A percentile compares a stretch with the other conserved stretches of the same genome.
Conservation (phyloP, 2,329 filamentous ascomycete genomes). For the Beauveria brongniartii region DNA sequence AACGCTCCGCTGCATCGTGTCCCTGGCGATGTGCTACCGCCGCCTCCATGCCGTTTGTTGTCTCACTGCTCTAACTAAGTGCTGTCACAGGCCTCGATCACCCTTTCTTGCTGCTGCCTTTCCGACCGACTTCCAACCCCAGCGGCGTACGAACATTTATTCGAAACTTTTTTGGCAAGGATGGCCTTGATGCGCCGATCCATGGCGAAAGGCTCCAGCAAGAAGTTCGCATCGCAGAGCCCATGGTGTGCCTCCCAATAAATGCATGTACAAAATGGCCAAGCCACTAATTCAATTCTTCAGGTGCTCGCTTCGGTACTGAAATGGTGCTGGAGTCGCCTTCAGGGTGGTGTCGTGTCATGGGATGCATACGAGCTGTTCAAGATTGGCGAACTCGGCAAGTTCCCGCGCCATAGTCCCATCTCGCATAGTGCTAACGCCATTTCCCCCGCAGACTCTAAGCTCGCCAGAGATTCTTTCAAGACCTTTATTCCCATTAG, state of each 20-base stretch:
- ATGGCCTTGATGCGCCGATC: conserved; percentile 55
- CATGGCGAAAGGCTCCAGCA: conserved; percentile 66
- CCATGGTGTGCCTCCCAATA: conserved; percentile 56
- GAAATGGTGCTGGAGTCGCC: conserved; percentile 97
- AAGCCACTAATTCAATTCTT: conserved; percentile 13
- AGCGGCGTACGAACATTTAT: conserved; percentile 88
- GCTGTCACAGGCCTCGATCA: conserved; percentile 63
- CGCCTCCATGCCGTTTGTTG: background rate
- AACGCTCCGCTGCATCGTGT: conserved; percentile 5
- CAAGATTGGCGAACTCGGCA: conserved; percentile 87
- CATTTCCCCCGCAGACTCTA: conserved; percentile 57
- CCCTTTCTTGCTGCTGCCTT: conserved; percentile 88
- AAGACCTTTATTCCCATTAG: conserved; percentile 93
- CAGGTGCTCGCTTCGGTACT: conserved; percentile 87
- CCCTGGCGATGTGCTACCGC: conserved; percentile 12
- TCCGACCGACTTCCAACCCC: conserved; percentile 86
- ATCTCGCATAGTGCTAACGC: conserved; percentile 17
- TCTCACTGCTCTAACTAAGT: background rate
- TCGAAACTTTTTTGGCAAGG: conserved; percentile 78
- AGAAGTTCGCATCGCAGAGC: conserved; percentile 86
- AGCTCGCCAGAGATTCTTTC: conserved; percentile 86
- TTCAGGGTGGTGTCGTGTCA: conserved; percentile 83
- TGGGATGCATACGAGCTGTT: conserved; percentile 98
- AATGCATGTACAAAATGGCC: conserved; percentile 13
- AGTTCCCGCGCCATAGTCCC: conserved; percentile 12